Percentiles rank a stretch among this genome's conserved stretches.
These are phyloP conservation scores for Aspergillus carbonarius DNA, from an alignment of 2,329 filamentous ascomycete genomes.

Conservation along the genomic window DNA sequence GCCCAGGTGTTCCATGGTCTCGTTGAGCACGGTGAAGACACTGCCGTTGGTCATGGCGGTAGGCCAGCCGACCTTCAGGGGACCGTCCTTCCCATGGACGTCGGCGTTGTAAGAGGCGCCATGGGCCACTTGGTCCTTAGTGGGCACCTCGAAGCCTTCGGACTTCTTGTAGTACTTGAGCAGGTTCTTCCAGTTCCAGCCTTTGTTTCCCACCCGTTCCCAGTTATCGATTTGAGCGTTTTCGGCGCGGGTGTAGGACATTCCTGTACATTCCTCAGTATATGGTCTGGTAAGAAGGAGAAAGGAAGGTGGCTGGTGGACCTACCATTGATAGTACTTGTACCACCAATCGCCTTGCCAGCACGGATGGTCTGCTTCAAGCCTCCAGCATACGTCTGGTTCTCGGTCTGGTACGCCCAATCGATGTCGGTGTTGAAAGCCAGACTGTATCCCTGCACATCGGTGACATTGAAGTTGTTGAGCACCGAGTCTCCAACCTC, in stretches of 20 bases:
- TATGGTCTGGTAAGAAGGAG: neutral
- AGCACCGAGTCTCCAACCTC: slow-evolving; percentile 33
- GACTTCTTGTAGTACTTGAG: slow-evolving; percentile 34
- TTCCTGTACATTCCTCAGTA: slow-evolving; percentile 24
- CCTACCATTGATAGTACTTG: slow-evolving; percentile 46
- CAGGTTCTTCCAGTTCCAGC: slow-evolving; percentile 35
- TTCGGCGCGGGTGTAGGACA: slow-evolving; percentile 41
- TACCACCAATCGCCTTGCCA: slow-evolving; percentile 47
- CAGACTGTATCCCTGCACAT: slow-evolving; percentile 24
- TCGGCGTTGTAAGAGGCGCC: slow-evolving; percentile 29
- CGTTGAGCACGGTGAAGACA: slow-evolving; percentile 34
- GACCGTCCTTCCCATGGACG: slow-evolving; percentile 32
- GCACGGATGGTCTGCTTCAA: slow-evolving; percentile 36
- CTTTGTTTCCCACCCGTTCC: slow-evolving; percentile 33
- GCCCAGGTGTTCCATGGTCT: slow-evolving; percentile 39
- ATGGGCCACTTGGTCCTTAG: slow-evolving; percentile 17
- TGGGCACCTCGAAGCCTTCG: slow-evolving; percentile 29
- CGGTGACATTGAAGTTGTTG: slow-evolving; percentile 31
- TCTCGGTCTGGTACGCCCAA: slow-evolving; percentile 43
- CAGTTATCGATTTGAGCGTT: slow-evolving; percentile 41
- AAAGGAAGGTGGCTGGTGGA: neutral
- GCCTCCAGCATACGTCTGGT: slow-evolving; percentile 43
- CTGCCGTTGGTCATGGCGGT: slow-evolving; percentile 22
- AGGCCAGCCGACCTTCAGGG: slow-evolving; percentile 31
- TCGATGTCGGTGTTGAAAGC: slow-evolving; percentile 41